A percentile compares a stretch with the other conserved stretches of the same genome.
Conservation (phyloP, 2,329 filamentous ascomycete genomes). For the Malbranchea cinnamomea region DNA sequence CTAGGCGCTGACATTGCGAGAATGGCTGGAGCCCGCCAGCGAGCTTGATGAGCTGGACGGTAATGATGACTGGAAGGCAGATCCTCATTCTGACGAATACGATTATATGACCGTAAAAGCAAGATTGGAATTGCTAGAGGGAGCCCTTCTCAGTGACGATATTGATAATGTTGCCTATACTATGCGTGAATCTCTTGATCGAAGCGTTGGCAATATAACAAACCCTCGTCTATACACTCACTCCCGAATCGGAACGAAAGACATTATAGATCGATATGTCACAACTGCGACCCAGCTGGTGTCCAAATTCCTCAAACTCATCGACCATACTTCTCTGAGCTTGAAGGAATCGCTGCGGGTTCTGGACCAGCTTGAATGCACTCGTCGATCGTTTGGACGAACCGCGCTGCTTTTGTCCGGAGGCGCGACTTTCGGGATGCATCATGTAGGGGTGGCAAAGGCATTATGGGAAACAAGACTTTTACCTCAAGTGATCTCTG, state of each 20-base stretch:
- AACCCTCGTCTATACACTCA: constrained; percentile 69
- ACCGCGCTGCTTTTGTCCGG: constrained; percentile 72
- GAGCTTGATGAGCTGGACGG: constrained; percentile 68
- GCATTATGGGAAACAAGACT: constrained; percentile 59
- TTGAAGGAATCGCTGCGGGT: constrained; percentile 44
- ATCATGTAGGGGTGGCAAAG: constrained; percentile 78
- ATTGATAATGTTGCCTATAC: constrained; percentile 64
- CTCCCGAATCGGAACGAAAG: constrained; percentile 73
- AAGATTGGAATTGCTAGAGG: constrained; percentile 58
- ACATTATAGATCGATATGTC: constrained; percentile 75
- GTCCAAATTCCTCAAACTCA: constrained; percentile 50
- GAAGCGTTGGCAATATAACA: constrained; percentile 75
- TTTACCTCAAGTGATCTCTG: constrained; percentile 73
- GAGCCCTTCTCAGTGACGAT: constrained; percentile 57
- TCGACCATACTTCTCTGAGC: constrained; percentile 34
- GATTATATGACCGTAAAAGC: constrained; percentile 53
- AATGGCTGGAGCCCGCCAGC: constrained; percentile 62
- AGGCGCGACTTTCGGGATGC: constrained; percentile 82
- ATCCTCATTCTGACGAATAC: constrained; percentile 53
- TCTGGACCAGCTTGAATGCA: constrained; percentile 54
- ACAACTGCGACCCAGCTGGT: constrained; percentile 64
- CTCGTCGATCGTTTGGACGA: constrained; percentile 69
- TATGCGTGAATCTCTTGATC: constrained; percentile 63
- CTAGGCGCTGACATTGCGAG: constrained; percentile 33
- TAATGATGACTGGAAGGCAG: constrained; percentile 67